These are phyloP conservation scores for Dothideomycetidae sp. DNA, from an alignment of 2,329 filamentous ascomycete genomes.

Conservation along the genomic window DNA sequence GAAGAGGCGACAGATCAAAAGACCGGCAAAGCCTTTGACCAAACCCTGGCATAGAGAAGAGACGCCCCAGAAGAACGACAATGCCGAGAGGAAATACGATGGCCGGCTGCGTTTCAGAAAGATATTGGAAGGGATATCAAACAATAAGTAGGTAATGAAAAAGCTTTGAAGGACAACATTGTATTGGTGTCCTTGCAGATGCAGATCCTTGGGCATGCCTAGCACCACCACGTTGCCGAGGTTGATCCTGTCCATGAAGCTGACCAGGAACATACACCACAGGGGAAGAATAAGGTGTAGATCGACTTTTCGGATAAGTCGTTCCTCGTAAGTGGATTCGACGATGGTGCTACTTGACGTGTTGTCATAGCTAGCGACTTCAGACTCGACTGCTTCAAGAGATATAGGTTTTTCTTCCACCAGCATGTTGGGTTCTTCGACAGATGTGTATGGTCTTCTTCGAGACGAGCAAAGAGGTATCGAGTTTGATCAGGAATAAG, in stretches of 20 bases:
- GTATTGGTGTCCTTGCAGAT: slow-evolving; percentile 24
- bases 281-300: slow-evolving; percentile 7
- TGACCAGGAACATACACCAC: slow-evolving; percentile 11
- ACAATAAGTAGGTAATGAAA: slow-evolving; percentile 25
- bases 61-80: slow-evolving; percentile 17
- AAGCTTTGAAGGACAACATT: slow-evolving; percentile 27
- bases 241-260: slow-evolving; percentile 32
- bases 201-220: slow-evolving; percentile 23
- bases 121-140: slow-evolving; percentile 22
- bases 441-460: too few species aligned
- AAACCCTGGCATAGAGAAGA: slow-evolving; percentile 24
- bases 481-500: too few species aligned
- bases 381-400: background rate
- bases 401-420: too few species aligned
- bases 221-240: slow-evolving; percentile 27
- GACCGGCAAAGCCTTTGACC: slow-evolving; percentile 19
- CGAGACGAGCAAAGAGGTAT: too few species aligned
- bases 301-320: slow-evolving; percentile 6
- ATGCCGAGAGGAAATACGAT: slow-evolving; percentile 5
- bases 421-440: too few species aligned
- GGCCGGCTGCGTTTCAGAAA: slow-evolving; percentile 16
- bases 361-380: background rate
- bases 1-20: slow-evolving; percentile 22
- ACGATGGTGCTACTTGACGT: background rate
- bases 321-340: slow-evolving; percentile 4